These are phyloP conservation scores for Volvox africanus DNA, from an alignment of 139 green algal genomes.

Conservation along the genomic window DNA sequence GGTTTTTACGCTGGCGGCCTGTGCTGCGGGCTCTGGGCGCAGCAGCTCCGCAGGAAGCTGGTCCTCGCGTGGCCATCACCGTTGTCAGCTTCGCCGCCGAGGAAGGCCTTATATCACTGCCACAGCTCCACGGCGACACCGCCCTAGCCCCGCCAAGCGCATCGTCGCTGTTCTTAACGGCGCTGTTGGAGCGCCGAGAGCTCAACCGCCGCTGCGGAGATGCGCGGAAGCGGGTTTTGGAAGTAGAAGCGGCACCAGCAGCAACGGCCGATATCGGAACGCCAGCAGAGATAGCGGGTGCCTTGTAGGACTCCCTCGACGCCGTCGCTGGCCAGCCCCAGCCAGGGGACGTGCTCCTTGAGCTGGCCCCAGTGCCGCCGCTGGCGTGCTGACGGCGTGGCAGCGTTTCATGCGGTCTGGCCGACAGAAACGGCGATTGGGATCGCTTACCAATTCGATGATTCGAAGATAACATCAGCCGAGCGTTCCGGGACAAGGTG, in stretches of 20 bases:
- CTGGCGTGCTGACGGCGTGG: background rate
- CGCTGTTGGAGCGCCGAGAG: background rate
- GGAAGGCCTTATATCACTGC: too few relatives aligned
- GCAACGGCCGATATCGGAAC: background rate
- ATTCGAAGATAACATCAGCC: background rate
- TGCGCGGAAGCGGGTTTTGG: background rate
- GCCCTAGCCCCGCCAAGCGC: background rate
- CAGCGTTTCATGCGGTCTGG: background rate
- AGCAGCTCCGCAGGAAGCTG: background rate
- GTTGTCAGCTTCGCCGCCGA: background rate
- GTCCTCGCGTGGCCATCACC: background rate
- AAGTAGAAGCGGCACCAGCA: too few relatives aligned
- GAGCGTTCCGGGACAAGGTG: background rate
- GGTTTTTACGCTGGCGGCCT: constrained; percentile 10
- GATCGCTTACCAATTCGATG: too few relatives aligned
- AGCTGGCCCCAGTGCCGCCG: background rate
- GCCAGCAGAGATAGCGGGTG: background rate
- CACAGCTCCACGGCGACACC: background rate
- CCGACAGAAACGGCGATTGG: too few relatives aligned
- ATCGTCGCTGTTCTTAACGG: background rate
- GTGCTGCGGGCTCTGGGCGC: background rate
- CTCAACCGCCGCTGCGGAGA: background rate
- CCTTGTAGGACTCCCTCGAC: background rate
- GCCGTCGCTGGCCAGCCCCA: background rate
- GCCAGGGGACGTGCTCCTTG: background rate